phyloP scores from a whole-genome alignment of 2,329 filamentous ascomycete species.

The Hymenoscyphus scutula region DNA sequence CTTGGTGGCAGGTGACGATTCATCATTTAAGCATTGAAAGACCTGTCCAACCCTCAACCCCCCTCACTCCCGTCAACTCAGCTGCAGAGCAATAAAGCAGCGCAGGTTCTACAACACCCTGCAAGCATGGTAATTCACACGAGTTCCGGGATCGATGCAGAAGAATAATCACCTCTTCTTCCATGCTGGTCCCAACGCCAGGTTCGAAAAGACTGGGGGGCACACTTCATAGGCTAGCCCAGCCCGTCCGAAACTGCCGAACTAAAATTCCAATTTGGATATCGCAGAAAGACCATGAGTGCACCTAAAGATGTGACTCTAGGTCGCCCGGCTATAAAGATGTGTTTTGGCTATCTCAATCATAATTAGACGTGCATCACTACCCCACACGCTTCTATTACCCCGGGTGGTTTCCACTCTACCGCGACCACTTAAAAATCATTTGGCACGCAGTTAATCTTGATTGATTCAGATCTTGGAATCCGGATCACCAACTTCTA shows the following conservation, averaged over 20 bases:
- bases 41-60: background rate
- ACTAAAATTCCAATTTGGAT: constrained; percentile 8
- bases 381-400: constrained; percentile 14
- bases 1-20: constrained; percentile 10
- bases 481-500: background rate
- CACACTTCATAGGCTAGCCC: background rate
- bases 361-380: constrained; percentile 5
- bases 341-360: constrained; percentile 13
- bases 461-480: constrained; percentile 3
- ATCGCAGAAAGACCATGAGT: constrained; percentile 4
- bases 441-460: background rate
- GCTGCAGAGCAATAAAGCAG: constrained; percentile 1
- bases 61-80: background rate
- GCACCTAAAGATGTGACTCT: background rate
- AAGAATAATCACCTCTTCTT: constrained; percentile 1
- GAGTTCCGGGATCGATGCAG: background rate
- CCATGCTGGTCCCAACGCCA: constrained; percentile 9
- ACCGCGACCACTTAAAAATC: constrained; percentile 9
- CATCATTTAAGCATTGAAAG: constrained; percentile 11
- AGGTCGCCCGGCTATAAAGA: constrained; percentile 9
- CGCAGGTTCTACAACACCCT: background rate
- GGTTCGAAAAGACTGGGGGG: background rate
- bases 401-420: constrained; percentile 6
- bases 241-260: constrained; percentile 12
- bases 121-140: constrained; percentile 3